phyloP scores from a whole-genome alignment of 2,329 filamentous ascomycete genomes.

The Epichloe amarillans region DNA sequence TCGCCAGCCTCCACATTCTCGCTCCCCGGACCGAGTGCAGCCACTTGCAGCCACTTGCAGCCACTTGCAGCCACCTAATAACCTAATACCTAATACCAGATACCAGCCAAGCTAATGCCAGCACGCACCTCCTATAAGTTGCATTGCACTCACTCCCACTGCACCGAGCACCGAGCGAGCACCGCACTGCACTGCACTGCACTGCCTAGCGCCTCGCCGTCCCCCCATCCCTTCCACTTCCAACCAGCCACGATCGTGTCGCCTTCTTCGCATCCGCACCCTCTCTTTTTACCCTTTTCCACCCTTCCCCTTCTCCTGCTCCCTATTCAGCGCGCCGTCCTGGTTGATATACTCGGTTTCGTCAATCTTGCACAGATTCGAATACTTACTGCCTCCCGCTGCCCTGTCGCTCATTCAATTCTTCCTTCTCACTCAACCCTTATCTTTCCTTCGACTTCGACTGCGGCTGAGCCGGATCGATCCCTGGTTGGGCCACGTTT shows the following conservation, averaged over 20 bases:
- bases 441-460: neutral
- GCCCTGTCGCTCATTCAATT: constrained; percentile 5
- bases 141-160: neutral
- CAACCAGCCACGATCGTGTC: neutral
- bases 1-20: neutral
- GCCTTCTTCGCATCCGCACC: neutral
- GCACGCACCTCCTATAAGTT: neutral
- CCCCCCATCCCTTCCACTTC: neutral
- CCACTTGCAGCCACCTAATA: too few species aligned
- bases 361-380: neutral
- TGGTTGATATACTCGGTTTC: neutral
- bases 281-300: neutral
- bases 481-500: constrained; percentile 1
- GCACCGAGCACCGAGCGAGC: neutral
- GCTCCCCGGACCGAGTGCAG: neutral
- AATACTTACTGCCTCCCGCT: constrained; percentile 1
- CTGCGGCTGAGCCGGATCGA: constrained; percentile 10
- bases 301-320: neutral
- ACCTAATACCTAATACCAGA: too few species aligned
- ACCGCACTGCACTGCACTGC: too few species aligned
- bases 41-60: neutral
- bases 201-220: neutral
- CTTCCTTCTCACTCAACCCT: neutral
- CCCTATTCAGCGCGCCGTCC: neutral
- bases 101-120: neutral